phyloP scores from a whole-genome alignment of 2,329 filamentous ascomycete species.

The Paraphoma sp. region DNA sequence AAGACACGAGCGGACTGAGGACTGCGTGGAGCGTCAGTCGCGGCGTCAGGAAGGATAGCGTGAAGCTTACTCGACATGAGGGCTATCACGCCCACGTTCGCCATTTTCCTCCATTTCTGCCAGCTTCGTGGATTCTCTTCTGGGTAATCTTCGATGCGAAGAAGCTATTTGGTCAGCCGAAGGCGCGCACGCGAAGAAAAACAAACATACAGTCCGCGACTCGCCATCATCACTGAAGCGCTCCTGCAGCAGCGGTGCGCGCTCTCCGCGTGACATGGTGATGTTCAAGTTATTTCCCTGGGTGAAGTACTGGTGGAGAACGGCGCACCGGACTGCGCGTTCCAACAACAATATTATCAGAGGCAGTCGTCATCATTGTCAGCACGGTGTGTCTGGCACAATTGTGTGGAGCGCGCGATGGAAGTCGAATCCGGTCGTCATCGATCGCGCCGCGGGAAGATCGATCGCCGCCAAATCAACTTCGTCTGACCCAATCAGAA shows the following conservation, averaged over 20 bases:
- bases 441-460: neutral
- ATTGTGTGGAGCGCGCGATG: neutral
- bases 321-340: neutral
- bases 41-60: neutral
- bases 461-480: neutral
- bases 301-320: neutral
- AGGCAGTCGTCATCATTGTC: neutral
- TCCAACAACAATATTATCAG: neutral
- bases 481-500: neutral
- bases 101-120: constrained; percentile 53
- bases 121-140: constrained; percentile 56
- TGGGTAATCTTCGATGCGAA: constrained; percentile 34
- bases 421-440: neutral
- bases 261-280: constrained; percentile 41
- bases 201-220: neutral
- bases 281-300: neutral
- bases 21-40: constrained; percentile 30
- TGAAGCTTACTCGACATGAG: constrained; percentile 53
- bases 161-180: constrained; percentile 6
- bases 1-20: constrained; percentile 55
- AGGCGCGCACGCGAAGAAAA: neutral
- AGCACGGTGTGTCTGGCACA: neutral
- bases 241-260: constrained; percentile 48
- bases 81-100: constrained; percentile 59
- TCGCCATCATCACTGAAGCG: constrained; percentile 39